Evolutionary conservation across 73 alveolate species (phyloP).

Genomic region (Stentor coeruleus): DNA sequence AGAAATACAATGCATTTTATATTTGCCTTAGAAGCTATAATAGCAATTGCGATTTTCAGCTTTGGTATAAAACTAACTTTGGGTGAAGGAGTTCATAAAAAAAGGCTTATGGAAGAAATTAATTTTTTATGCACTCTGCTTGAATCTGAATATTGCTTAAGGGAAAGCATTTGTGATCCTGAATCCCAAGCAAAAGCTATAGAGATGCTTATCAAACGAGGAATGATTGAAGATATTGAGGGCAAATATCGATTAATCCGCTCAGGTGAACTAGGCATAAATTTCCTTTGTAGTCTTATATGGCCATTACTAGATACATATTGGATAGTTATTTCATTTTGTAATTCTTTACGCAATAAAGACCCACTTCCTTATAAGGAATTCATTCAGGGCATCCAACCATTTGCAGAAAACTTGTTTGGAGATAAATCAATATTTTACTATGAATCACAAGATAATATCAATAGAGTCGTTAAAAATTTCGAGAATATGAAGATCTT

Average conservation of each 20-base stretch:
- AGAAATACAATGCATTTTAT: conserved; percentile 60
- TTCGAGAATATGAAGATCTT: neutral
- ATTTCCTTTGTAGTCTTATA: conserved; percentile 60
- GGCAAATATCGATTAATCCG: conserved; percentile 33
- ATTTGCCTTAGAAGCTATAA: conserved; percentile 58
- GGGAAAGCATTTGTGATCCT: conserved; percentile 33
- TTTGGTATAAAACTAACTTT: conserved; percentile 63
- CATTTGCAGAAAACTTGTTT: conserved; percentile 73
- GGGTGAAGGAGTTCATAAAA: conserved; percentile 59
- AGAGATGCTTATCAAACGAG: conserved; percentile 49
- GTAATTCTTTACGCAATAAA: conserved; percentile 42
- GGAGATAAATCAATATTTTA: conserved; percentile 59
- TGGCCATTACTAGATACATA: conserved; percentile 87
- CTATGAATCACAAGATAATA: conserved; percentile 67
- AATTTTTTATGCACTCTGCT: conserved; percentile 49
- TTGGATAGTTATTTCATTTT: conserved; percentile 71
- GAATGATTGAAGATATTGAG: conserved; percentile 31
- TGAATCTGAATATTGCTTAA: conserved; percentile 59
- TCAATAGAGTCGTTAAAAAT: conserved; percentile 41
- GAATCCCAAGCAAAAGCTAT: conserved; percentile 39
- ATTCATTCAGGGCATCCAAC: conserved; percentile 48
- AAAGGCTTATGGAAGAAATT: conserved; percentile 66
- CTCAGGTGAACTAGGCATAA: conserved; percentile 44
- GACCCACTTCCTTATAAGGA: conserved; percentile 31
- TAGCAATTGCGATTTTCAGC: conserved; percentile 67